Evolutionary conservation across 176 grass and related monocot genomes (phyloP).

Genomic region (Puya raimondii): DNA sequence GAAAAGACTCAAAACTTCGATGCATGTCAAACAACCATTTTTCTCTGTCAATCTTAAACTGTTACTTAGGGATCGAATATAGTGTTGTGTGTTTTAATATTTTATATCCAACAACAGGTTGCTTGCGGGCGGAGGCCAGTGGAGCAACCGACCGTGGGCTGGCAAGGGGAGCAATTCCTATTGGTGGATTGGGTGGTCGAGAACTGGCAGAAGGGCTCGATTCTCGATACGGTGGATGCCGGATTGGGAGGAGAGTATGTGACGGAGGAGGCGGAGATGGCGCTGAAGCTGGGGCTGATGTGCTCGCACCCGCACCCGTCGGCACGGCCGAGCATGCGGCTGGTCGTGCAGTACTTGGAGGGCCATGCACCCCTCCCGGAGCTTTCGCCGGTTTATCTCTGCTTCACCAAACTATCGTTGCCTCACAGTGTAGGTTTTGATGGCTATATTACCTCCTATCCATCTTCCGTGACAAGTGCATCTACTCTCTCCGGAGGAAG

Average conservation of each 20-base stretch:
- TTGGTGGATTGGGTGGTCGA: conserved; percentile 24
- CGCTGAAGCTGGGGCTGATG: conserved; percentile 16
- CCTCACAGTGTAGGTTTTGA: conserved; percentile 3
- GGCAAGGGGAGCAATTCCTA: not conserved
- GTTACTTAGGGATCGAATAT: too few relatives aligned
- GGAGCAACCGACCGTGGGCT: not conserved
- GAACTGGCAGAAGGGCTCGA: not conserved
- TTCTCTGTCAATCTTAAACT: too few relatives aligned
- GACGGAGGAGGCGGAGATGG: conserved; percentile 1
- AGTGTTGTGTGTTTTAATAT: too few relatives aligned
- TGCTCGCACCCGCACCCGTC: conserved; percentile 19
- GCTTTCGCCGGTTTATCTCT: not conserved
- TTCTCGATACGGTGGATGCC: not conserved
- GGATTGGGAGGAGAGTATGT: not conserved
- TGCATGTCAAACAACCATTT: too few relatives aligned
- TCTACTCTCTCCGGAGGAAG: conserved; percentile 1
- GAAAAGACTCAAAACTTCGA: too few relatives aligned
- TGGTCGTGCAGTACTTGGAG: conserved; percentile 33
- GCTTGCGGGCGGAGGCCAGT: conserved; percentile 15
- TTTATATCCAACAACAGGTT: too few relatives aligned
- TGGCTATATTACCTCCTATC: conserved; percentile 3
- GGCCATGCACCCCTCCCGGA: conserved; percentile 8
- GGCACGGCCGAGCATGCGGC: conserved; percentile 32
- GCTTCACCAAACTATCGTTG: not conserved
- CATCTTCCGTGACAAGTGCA: not conserved